Percentiles rank a stretch among this genome's conserved stretches.
These are phyloP conservation scores for Verticillium nubilum DNA, from an alignment of 2,329 filamentous ascomycete genomes.

Conservation along the genomic window DNA sequence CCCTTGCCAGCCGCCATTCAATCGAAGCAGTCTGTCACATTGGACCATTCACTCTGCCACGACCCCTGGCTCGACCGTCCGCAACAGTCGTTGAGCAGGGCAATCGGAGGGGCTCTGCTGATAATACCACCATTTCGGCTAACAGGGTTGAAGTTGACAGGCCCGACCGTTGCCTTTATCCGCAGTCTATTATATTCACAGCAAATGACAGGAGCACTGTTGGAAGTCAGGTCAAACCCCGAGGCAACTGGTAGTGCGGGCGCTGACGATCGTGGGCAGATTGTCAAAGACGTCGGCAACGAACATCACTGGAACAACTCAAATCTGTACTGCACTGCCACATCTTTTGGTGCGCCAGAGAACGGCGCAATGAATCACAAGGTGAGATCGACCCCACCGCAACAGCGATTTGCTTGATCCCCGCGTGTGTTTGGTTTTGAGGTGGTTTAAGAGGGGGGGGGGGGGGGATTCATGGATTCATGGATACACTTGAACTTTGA, in stretches of 20 bases:
- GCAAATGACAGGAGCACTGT: conserved; percentile 10
- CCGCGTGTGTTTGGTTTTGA: no score
- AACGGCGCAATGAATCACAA: conserved; percentile 36
- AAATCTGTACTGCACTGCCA: conserved; percentile 20
- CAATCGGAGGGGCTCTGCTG: background rate
- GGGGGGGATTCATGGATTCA: no score
- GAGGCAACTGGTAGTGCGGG: conserved; percentile 1
- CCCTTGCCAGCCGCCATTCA: background rate
- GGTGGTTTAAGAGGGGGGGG: no score
- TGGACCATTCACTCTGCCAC: background rate
- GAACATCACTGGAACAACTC: conserved; percentile 19
- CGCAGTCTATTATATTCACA: background rate
- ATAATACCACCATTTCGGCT: background rate
- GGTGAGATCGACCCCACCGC: no score
- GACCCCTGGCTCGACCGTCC: background rate
- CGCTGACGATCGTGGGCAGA: background rate
- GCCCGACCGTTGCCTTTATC: background rate
- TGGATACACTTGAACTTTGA: no score
- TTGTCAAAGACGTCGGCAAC: conserved; percentile 5
- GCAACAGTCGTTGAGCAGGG: background rate
- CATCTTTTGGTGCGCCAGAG: conserved; percentile 30
- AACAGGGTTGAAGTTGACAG: background rate
- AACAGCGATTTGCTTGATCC: no score
- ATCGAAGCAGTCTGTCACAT: background rate
- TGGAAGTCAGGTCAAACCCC: conserved; percentile 1